Evolutionary conservation across 495 filamentous ascomycete species (phyloP), one percentile per base, ranked within the genome.

Genomic region (Xylaria scruposa): DNA sequence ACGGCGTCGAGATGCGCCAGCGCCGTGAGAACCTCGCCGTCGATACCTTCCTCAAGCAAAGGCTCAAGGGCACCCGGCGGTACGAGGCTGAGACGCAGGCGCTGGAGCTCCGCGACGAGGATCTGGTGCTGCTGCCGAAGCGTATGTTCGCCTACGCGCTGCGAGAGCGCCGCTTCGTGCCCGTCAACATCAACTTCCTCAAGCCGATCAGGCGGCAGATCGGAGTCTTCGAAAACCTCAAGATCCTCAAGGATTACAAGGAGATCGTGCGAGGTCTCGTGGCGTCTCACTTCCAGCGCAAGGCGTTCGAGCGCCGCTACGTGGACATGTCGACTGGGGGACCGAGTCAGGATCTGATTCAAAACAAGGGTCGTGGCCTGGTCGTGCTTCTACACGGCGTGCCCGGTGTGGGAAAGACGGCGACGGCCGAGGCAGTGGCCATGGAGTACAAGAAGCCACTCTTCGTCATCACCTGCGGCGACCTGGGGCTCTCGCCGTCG

Each of bases 391-490:
- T 84, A 0, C 87, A 88, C 64, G 90, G 90, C 13, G 80, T 79
- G 0, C 89, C 90, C 0, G 90, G 89, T 0, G 84, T 86, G 0
- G 89, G 90, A 6, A 91, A 92, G 74, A 91, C 90, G 0, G 79
- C 86, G 0, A 91, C 89, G 0, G 89, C 88, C 2, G 85, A 85
- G 51, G 80, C 82, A 0, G 80, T 89, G 3, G 87, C 89, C 0
- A 83, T 86, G 73, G 74, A 82, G 26, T 82, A 83, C 38, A 68
- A 79, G 4, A 85, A 82, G 60, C 88, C 89, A 1, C 81, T 91
- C 0, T 88, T 87, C 67, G 72, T 81, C 2, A 85, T 91, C 38
- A 88, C 85, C 0, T 84, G 83, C 5, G 88, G 88, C 4, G 88
- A 90, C 49, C 79, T 91, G 0, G 87, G 87, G 2, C 83, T 83